Conservation (phyloP, 176 grass and related monocot species). For the Rhipidocladum racemiflorum region DNA sequence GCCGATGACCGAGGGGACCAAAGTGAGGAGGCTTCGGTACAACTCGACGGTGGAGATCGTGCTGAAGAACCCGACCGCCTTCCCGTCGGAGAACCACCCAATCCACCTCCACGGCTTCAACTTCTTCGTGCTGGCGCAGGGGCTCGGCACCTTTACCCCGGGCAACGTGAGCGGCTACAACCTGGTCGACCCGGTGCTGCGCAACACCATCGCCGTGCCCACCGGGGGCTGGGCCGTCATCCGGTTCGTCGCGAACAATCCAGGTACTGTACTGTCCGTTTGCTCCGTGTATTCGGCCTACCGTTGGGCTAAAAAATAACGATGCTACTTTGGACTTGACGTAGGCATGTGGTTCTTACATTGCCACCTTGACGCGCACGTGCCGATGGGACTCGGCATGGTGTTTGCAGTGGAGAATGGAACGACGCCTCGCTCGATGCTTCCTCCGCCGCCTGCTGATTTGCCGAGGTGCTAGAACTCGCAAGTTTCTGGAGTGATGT, state of each 20-base stretch:
- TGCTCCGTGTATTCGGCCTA: not conserved
- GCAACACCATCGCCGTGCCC: slow-evolving; percentile 74
- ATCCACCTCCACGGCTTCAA: slow-evolving; percentile 86
- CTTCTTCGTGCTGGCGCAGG: slow-evolving; percentile 81
- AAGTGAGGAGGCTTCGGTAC: slow-evolving; percentile 51
- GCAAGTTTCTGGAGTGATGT: not conserved
- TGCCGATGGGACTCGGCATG: slow-evolving; percentile 55
- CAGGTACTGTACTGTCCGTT: slow-evolving; percentile 20
- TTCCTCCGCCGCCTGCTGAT: slow-evolving; percentile 56
- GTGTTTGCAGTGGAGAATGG: slow-evolving; percentile 70
- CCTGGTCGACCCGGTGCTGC: slow-evolving; percentile 57
- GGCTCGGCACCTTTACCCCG: slow-evolving; percentile 45
- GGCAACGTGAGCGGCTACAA: slow-evolving; percentile 46
- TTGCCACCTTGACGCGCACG: slow-evolving; percentile 70
- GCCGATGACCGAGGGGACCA: slow-evolving; percentile 48
- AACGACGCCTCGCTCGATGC: slow-evolving; percentile 18
- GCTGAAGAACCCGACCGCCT: slow-evolving; percentile 54
- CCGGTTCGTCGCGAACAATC: slow-evolving; percentile 72
- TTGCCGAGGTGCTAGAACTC: slow-evolving; percentile 22
- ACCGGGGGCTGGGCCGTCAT: slow-evolving; percentile 73
- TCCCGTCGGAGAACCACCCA: slow-evolving; percentile 72
- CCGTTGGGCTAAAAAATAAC: not conserved
- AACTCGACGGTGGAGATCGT: slow-evolving; percentile 84
- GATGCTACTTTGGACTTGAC: not conserved
- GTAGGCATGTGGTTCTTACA: slow-evolving; percentile 76